Evolutionary conservation across 495 filamentous ascomycete species (phyloP), one percentile per base, ranked within the genome.

Genomic region (Penicillium malachiteum): DNA sequence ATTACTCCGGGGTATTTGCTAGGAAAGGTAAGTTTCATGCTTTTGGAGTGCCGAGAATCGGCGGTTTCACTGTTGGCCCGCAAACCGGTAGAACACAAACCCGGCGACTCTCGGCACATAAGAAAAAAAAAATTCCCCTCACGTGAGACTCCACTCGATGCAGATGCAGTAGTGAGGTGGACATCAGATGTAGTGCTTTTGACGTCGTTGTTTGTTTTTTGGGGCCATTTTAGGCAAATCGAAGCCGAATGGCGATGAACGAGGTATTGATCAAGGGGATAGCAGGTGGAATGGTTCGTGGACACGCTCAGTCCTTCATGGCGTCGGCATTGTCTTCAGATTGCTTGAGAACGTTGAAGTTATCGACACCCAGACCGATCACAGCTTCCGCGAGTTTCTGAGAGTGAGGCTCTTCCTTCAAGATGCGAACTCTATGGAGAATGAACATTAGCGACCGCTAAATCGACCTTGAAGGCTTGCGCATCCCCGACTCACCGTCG

Each of bases 311-410:
- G 43, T 69, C 61, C 71, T 70, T 61, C 71, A 74, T 76, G 52
- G 64, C 63, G 31, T 71, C 66, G 18, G 64, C 39, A 59, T 32
- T 63, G 60, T 68, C 59, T 54, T 72, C 53, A 48, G 58, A 48
- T 33, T 70, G 63, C 50, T 67, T 61, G 53, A 83, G 85, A 68
- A 88, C 89, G 61, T 89, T 86, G 18, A 83, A 85, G 69, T 88
- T 90, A 60, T 89, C 87, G 18, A 54, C 46, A 35, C 76, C 67
- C 35, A 92, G 71, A 37, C 91, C 89, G 7, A 88, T 77, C 0
- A 89, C 92, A 42, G 87, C 89, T 56, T 94, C 88, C 26, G 92
- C 90, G 60, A 92, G 84, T 64, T 90, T 87, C 62, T 96, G 91
- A 5, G 85, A 84, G 72, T 94, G 92, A 35, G 92, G 88, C 60